These are phyloP conservation scores for Ceratopteris richardii DNA, from an alignment of 75 land plant genomes.

Conservation along the genomic window DNA sequence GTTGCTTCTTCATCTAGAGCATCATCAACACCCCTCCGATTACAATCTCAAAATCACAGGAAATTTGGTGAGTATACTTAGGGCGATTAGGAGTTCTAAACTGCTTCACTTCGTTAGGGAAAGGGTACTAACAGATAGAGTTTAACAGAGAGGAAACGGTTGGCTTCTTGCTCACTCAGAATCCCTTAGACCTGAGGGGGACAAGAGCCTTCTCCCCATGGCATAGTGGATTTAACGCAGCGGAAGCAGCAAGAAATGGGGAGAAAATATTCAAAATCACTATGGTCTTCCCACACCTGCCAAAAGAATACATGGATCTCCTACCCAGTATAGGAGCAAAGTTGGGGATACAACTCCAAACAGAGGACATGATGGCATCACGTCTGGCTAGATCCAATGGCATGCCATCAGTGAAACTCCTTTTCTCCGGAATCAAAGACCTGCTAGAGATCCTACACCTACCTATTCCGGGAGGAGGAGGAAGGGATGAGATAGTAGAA, in stretches of 20 bases:
- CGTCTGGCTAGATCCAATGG: background rate
- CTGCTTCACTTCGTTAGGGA: too few species aligned
- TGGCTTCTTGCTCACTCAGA: background rate
- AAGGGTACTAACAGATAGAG: background rate
- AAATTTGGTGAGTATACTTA: too few species aligned
- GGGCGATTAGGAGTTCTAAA: too few species aligned
- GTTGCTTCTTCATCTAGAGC: too few species aligned
- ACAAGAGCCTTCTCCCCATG: background rate
- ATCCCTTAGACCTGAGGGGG: background rate
- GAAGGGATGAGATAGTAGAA: background rate
- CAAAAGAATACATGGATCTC: background rate
- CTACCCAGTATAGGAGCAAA: background rate
- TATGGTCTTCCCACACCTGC: background rate
- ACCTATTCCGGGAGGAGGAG: background rate
- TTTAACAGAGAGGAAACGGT: background rate
- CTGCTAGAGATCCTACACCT: background rate
- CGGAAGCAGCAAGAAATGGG: background rate
- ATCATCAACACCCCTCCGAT: too few species aligned
- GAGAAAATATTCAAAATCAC: background rate
- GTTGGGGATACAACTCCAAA: background rate
- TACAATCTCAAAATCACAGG: too few species aligned
- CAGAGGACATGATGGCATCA: background rate
- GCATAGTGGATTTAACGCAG: slow-evolving; percentile 1
- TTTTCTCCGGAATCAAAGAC: background rate
- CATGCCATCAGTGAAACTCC: slow-evolving; percentile 1